Evolutionary conservation across 345 rosid genomes (phyloP), one percentile per base, ranked within the genome.

Genomic region (Erodium maritimum): DNA sequence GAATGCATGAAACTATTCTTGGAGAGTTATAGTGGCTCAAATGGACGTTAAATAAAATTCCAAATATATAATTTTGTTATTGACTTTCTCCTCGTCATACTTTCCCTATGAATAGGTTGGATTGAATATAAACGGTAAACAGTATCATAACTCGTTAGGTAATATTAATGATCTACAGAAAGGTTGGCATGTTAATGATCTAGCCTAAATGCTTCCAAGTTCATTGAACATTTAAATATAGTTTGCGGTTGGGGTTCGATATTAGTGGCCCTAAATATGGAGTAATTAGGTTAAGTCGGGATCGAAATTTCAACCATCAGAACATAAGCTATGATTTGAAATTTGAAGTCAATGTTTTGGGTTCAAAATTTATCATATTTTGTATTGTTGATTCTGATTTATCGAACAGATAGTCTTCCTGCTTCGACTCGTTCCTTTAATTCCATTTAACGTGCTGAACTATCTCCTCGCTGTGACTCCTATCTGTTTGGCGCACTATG

Each of bases 401-500:
- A 52, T 55, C 55, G 22, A 23, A 51, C 82, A 79, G 87, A 79
- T 82, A 60, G 79, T 79, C 23, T 71, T 82, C 67, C 77, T 82
- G 67, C 80, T 79, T 34, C 77, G 79, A 21, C 71, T 82, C 67
- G 84, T 79, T 64, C 84, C 88, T 25, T 57, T 82, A 50, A 71
- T 79, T n/a, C 82, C 88, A 61, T 82, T 75, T 63, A 79, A 75
- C 65, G 37, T 82, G 71, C 62, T 82, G 82, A 82, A 82, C 55
- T 82, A 77, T 71, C 75, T 79, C 59, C 71, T 82, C 42, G 75
- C 84, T 12, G 82, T 82, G 58, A 79, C 84, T 23, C 84, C 87
- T 6, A 70, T 79, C 66, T 64, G 62, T 59, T n/a, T 77, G 29
- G 74, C 77, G 68, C 74, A 77, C 18, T 82, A 73, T 71, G 63